These are phyloP conservation scores for Rhytidhysteron rufulum DNA, from an alignment of 2,329 filamentous ascomycete genomes.

Conservation along the genomic window DNA sequence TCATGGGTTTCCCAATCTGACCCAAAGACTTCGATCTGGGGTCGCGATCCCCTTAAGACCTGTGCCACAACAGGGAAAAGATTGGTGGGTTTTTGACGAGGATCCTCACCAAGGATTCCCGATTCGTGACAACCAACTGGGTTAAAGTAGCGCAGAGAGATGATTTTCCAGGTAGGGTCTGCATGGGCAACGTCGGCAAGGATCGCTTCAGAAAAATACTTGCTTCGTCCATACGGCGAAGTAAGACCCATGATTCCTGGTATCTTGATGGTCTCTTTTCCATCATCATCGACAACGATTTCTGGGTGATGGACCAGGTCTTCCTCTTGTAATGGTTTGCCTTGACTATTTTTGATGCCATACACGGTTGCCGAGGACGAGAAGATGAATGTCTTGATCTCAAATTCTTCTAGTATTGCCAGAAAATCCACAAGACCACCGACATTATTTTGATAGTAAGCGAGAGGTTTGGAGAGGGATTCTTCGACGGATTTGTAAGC, in stretches of 20 bases:
- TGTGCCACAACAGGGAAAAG: conserved; percentile 62
- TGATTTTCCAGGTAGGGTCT: conserved; percentile 61
- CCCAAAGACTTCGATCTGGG: conserved; percentile 59
- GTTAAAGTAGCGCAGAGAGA: conserved; percentile 65
- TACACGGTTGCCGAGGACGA: conserved; percentile 67
- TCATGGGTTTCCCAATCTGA: conserved; percentile 63
- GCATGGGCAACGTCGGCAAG: conserved; percentile 58
- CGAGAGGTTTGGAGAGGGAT: conserved; percentile 57
- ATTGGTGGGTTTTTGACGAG: conserved; percentile 59
- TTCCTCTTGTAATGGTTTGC: conserved; percentile 53
- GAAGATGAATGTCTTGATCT: conserved; percentile 64
- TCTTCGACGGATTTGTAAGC: conserved; percentile 65
- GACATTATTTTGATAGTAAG: conserved; percentile 67
- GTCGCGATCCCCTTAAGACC: conserved; percentile 54
- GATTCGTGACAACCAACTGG: conserved; percentile 64
- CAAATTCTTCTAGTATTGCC: conserved; percentile 54
- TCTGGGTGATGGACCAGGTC: conserved; percentile 53
- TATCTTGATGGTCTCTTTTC: conserved; percentile 39
- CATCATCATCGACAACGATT: conserved; percentile 41
- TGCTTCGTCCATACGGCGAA: conserved; percentile 63
- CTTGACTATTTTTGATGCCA: conserved; percentile 43
- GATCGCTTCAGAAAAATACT: conserved; percentile 66
- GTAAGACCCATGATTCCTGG: conserved; percentile 56
- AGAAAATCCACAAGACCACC: conserved; percentile 60
- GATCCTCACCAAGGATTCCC: conserved; percentile 62